Conservation (phyloP, 2,329 filamentous ascomycete species). For the Podosphaera fusca region DNA sequence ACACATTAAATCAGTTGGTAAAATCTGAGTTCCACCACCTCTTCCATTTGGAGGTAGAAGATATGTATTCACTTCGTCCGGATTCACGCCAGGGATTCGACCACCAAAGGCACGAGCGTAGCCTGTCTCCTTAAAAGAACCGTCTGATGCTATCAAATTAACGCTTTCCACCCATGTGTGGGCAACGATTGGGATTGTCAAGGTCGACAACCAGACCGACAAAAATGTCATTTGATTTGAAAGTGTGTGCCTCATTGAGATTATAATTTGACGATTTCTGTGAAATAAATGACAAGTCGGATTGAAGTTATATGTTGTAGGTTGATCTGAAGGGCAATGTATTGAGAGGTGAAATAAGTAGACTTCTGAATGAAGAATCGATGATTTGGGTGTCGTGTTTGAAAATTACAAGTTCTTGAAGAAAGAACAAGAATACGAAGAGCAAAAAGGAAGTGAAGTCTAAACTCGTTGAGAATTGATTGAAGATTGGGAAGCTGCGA, state of each 20-base stretch:
- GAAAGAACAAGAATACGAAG: too few relatives aligned
- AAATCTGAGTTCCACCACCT: constrained; percentile 22
- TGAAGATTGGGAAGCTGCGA: too few relatives aligned
- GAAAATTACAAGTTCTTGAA: too few relatives aligned
- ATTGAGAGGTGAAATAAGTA: too few relatives aligned
- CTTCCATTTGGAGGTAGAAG: constrained; percentile 34
- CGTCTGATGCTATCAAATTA: constrained; percentile 46
- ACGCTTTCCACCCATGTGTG: constrained; percentile 75
- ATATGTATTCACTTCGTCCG: constrained; percentile 34
- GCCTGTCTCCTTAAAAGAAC: constrained; percentile 49
- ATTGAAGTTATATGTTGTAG: too few relatives aligned
- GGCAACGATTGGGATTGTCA: constrained; percentile 17
- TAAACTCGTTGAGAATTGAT: too few relatives aligned
- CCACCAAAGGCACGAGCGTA: constrained; percentile 50
- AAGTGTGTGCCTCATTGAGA: not conserved
- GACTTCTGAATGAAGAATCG: too few relatives aligned
- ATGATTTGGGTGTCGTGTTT: too few relatives aligned
- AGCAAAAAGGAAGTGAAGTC: too few relatives aligned
- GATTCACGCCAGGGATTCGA: constrained; percentile 35
- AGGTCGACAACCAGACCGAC: constrained; percentile 6
- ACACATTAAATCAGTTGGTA: constrained; percentile 34
- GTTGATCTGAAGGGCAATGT: too few relatives aligned
- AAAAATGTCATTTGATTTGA: not conserved
- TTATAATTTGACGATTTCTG: not conserved
- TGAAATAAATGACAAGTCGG: too few relatives aligned